Base-by-base conservation (phyloP, 305 asterid species). In the Ajuga reptans region DNA sequence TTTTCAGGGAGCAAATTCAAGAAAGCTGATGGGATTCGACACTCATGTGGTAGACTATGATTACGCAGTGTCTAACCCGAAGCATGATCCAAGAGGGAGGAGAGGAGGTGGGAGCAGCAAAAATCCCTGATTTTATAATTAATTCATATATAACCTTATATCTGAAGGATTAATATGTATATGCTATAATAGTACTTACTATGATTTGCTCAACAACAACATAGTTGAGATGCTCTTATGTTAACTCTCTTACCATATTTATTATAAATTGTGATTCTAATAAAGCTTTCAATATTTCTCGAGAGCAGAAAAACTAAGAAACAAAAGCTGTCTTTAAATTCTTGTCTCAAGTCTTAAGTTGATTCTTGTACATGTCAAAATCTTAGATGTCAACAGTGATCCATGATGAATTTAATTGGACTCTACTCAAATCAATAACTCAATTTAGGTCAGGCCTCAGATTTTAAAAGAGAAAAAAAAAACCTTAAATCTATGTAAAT, bases 81-180 rank as follows among this genome's bases (percentile, higher is more conserved):
- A 73, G 79, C 90, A 86, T 61, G 87, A 84, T 10, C 82, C 89
- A 7, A 78, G 81, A 75, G 89, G 88, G 55, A 84, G 39, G 82
- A 83, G 14, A 66, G 84, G 86, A 4, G 77, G 83, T 21, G 79
- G 81, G 4, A 68, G 79, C 55, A 51, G 73, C 73, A 81, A 68
- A 72, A 66, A 45, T 52, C 85, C 85, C 34, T 83, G 65, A 75
- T n/a, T n/a, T n/a, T n/a, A n/a, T n/a, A n/a, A n/a, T n/a, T n/a
- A n/a, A n/a, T n/a, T n/a, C n/a, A n/a, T n/a, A n/a, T n/a, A n/a
- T n/a, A n/a, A n/a, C n/a, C n/a, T n/a, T n/a, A n/a, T n/a, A n/a
- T n/a, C n/a, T n/a, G n/a, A n/a, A n/a, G n/a, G n/a, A n/a, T 27
- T 18, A 9, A 24, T 9, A 15, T 5, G 2, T 62, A 45, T 69